phyloP scores from a whole-genome alignment of 2,329 filamentous ascomycete genomes.

The Neoscytalidium dimidiatum region DNA sequence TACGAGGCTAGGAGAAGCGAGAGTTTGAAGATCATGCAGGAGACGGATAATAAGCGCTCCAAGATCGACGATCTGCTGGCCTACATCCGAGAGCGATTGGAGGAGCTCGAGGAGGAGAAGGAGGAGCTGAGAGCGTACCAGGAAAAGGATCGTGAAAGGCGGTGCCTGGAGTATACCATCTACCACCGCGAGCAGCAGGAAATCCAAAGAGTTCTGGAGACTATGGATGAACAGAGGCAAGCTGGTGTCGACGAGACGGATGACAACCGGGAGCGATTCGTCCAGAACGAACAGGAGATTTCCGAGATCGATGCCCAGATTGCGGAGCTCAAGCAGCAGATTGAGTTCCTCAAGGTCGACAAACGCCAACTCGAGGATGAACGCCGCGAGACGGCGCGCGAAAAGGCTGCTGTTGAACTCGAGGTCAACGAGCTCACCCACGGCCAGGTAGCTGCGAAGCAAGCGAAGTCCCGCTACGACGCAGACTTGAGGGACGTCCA shows the following conservation, averaged over 20 bases:
- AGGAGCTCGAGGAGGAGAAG: constrained; percentile 93
- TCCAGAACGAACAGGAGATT: constrained; percentile 77
- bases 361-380: constrained; percentile 88
- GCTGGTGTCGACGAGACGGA: constrained; percentile 84
- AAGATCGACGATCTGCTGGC: constrained; percentile 93
- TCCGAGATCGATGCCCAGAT: constrained; percentile 76
- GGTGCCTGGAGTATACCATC: constrained; percentile 92
- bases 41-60: constrained; percentile 89
- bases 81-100: constrained; percentile 87
- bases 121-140: constrained; percentile 93
- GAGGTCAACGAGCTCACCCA: constrained; percentile 81
- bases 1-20: constrained; percentile 92
- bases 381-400: constrained; percentile 76
- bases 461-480: constrained; percentile 70
- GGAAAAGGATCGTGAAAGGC: constrained; percentile 87
- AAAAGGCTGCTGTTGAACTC: constrained; percentile 82
- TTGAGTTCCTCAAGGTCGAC: constrained; percentile 83
- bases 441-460: constrained; percentile 75
- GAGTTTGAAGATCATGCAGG: constrained; percentile 93
- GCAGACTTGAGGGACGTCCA: constrained; percentile 72
- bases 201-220: constrained; percentile 74
- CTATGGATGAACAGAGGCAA: constrained; percentile 78
- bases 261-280: constrained; percentile 73
- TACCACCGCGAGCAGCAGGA: constrained; percentile 86
- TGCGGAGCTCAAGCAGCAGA: constrained; percentile 74